Conservation (phyloP, 768 basidiomycete genomes). For the Sistotremastrum niveocremeum region DNA sequence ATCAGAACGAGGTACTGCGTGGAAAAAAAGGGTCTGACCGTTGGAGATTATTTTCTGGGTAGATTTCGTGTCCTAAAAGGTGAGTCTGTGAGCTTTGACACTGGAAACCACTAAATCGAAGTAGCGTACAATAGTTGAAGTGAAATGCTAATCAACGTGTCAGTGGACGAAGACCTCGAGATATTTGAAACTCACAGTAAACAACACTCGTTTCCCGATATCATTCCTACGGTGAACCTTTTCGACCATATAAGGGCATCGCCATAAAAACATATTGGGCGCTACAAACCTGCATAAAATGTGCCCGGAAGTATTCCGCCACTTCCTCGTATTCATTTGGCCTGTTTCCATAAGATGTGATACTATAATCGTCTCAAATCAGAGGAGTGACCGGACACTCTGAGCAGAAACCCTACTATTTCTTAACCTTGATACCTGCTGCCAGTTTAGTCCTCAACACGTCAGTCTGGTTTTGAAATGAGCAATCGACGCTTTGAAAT, state of each 20-base stretch:
- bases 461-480: slow-evolving; percentile 39
- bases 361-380: slow-evolving; percentile 26
- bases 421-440: slow-evolving; percentile 51
- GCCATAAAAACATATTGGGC: neutral
- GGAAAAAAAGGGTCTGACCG: slow-evolving; percentile 24
- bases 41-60: slow-evolving; percentile 53
- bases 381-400: neutral
- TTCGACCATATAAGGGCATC: neutral
- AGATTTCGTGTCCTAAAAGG: slow-evolving; percentile 44
- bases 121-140: slow-evolving; percentile 47
- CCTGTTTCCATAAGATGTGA: slow-evolving; percentile 64
- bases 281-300: slow-evolving; percentile 48
- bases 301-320: slow-evolving; percentile 71
- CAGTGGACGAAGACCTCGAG: slow-evolving; percentile 4
- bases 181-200: slow-evolving; percentile 34
- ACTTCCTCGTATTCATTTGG: slow-evolving; percentile 59
- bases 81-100: slow-evolving; percentile 1
- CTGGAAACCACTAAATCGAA: slow-evolving; percentile 1
- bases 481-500: slow-evolving; percentile 4
- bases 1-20: too few relatives aligned
- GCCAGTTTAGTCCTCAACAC: slow-evolving; percentile 59
- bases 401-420: slow-evolving; percentile 43
- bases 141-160: slow-evolving; percentile 38
- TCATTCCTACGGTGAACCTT: slow-evolving; percentile 46
- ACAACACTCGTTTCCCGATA: slow-evolving; percentile 42